Percentiles rank a stretch among this genome's conserved stretches.
Conservation (phyloP, 2,329 filamentous ascomycete species). For the Pseudogymnoascus pannorum region DNA sequence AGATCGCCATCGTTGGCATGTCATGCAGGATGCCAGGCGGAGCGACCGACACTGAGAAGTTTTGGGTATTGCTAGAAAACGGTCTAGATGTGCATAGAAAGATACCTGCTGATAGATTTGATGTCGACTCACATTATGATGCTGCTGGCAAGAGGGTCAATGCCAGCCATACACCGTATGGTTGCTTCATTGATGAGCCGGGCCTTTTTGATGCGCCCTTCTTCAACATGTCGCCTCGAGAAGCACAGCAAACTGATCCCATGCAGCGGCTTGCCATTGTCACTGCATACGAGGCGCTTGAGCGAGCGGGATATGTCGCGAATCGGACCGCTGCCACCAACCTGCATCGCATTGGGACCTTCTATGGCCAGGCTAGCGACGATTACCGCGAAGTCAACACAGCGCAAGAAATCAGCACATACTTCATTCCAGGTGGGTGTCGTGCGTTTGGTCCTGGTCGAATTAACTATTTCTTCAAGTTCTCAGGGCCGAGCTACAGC, state of each 20-base stretch:
- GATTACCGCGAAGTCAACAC: no score
- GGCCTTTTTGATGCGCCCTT: conserved; percentile 9
- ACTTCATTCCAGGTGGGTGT: conserved; percentile 44
- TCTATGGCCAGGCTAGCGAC: no score
- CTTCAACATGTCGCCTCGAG: background rate
- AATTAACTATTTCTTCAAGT: conserved; percentile 39
- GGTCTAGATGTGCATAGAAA: conserved; percentile 61
- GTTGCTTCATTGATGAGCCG: conserved; percentile 40
- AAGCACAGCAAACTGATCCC: background rate
- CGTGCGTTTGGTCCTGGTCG: conserved; percentile 47
- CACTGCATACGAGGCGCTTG: no score
- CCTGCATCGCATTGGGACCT: no score
- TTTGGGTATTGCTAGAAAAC: conserved; percentile 67
- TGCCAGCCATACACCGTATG: conserved; percentile 65
- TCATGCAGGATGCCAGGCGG: conserved; percentile 63
- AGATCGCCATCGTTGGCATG: conserved; percentile 79
- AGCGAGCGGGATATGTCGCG: no score
- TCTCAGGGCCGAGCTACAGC: conserved; percentile 33
- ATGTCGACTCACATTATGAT: conserved; percentile 63
- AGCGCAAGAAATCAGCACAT: conserved; percentile 38
- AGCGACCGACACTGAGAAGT: conserved; percentile 58
- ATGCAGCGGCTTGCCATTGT: no score
- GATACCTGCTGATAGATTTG: conserved; percentile 58
- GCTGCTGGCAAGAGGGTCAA: conserved; percentile 64
- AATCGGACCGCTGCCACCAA: no score